Base-by-base conservation (phyloP, 2,329 filamentous ascomycete species). In the Diaporthe velutina region DNA sequence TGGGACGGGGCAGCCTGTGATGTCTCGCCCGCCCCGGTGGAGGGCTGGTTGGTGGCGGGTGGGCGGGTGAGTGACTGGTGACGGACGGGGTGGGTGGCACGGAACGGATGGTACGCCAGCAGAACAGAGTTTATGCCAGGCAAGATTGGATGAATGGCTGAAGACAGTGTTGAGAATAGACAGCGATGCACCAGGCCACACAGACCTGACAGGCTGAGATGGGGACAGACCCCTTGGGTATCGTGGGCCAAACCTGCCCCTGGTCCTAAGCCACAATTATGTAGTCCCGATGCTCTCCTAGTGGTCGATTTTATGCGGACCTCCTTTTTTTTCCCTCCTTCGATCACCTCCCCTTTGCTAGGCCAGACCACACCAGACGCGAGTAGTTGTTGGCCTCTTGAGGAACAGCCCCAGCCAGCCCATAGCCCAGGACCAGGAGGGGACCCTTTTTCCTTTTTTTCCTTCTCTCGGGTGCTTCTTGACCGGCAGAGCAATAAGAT, bases 211-310 rank as follows among this genome's bases (percentile, higher is more conserved):
- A 15, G 38, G n/a, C 38, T 19, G 58, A 28, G n/a, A 61, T 61
- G 13, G 4, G 15, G 38, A 45, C 58, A 72, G 57, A 72, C 70
- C 57, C 67, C 70, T 42, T 30, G 52, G 38, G 40, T 17, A 38
- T 42, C 38, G 12, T 54, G 48, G 48, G 55, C 55, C 70, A 38
- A 54, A 61, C 55, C 57, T 19, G 48, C 45, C 64, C 57, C 45
- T 42, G 50, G 50, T 73, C 52, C 74, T 75, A 74, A 75, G 74
- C 74, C 73, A 75, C 73, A 73, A 42, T 48, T 48, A 30, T 50
- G 70, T 45, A 57, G 61, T 40, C 40, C 61, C 58, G 57, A 48
- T 52, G 61, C 48, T 42, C 64, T 55, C 67, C 61, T 72, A 67
- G 70, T 61, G 55, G 48, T 60, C 52, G 45, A 64, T 75, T 68